Base-by-base conservation (phyloP, 495 filamentous ascomycete genomes). In the Xylaria bambusicola region DNA sequence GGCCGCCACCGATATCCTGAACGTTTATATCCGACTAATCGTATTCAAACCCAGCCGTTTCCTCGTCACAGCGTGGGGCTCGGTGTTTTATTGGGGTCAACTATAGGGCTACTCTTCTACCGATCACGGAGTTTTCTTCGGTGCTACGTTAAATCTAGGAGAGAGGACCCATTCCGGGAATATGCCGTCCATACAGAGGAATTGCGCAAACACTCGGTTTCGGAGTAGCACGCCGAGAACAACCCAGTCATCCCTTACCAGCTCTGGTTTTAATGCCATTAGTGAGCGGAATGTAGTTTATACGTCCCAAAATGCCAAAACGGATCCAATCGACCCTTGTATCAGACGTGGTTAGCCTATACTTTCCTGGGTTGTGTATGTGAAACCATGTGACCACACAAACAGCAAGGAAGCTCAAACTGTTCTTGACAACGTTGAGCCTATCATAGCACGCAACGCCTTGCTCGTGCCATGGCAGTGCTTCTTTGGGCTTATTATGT, bases 401-500 rank as follows among this genome's bases (percentile, higher is more conserved):
- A 27, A 53, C 40, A 40, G 41, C 31, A 21, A 1, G 17, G 29
- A 40, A 27, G 29, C 9, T 52, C 29, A 26, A 24, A 62, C 52
- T n/a, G 52, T 52, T 61, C 58, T 59, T 58, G 53, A 47, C 52
- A 59, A 62, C 62, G 33, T 64, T 61, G 65, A 66, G 68, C 68
- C 61, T 55, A 63, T 61, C 63, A 60, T 58, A 51, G 55, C 45
- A 53, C 56, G 50, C 63, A 68, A 57, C 66, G 61, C 62, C 44
- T 68, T 55, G 24, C 52, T 29, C 57, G 68, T 68, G 55, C 20
- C 56, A 70, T 65, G n/a, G n/a, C 45, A 29, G 33, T 48, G 62
- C 52, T 62, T 51, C 45, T 52, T 66, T 66, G 58, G 65, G 61
- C 42, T 38, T 40, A 41, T 54, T 40, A 60, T 70, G 63, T 46